Conservation (phyloP, 208 protist genomes). For the Naegleria fowleri region DNA sequence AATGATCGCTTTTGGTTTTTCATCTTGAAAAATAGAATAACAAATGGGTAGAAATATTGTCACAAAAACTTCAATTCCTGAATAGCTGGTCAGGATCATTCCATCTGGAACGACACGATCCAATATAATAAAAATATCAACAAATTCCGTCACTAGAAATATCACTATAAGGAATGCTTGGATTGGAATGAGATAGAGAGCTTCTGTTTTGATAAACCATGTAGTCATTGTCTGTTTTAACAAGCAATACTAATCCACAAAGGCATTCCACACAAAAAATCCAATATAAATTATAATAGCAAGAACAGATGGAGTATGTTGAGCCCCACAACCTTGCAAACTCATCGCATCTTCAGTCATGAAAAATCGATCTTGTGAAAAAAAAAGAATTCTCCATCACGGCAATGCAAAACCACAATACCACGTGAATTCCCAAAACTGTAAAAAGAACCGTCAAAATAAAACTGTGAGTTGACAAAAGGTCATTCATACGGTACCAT, state of each 20-base stretch:
- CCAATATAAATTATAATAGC: not conserved
- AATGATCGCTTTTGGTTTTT: not conserved
- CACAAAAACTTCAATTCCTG: not conserved
- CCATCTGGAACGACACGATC: not conserved
- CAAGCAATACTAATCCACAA: not conserved
- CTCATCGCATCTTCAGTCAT: not conserved
- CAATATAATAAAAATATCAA: not conserved
- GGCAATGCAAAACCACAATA: not conserved
- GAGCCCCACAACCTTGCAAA: not conserved
- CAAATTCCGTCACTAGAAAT: not conserved
- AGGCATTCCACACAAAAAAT: not conserved
- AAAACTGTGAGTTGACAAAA: not conserved
- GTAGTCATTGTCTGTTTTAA: not conserved
- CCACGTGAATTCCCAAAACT: not conserved
- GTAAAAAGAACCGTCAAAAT: not conserved
- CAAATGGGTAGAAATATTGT: not conserved
- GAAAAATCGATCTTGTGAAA: not conserved
- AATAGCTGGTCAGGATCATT: not conserved
- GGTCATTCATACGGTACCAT: not conserved
- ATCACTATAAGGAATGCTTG: not conserved
- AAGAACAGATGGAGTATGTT: not conserved
- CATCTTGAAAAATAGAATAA: not conserved
- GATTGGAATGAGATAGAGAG: not conserved
- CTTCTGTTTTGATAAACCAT: not conserved
- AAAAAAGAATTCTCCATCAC: not conserved